These are phyloP conservation scores for Solioccasus polychromus DNA, from an alignment of 768 basidiomycete species.

Conservation along the genomic window DNA sequence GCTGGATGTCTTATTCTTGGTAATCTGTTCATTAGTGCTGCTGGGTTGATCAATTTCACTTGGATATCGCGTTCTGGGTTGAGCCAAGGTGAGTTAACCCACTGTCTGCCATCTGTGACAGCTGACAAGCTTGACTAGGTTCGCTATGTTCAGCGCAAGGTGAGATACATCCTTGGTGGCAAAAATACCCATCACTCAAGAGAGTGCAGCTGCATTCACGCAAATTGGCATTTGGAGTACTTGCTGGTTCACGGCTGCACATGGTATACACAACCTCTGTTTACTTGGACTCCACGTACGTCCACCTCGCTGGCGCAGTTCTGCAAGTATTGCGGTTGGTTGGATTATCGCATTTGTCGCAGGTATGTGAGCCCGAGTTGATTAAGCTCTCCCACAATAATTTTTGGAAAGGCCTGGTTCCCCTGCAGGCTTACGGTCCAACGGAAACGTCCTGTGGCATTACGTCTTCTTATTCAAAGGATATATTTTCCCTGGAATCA, in stretches of 20 bases:
- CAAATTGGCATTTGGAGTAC: slow-evolving; percentile 60
- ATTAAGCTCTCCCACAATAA: not conserved
- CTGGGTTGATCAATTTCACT: slow-evolving; percentile 52
- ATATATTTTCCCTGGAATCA: slow-evolving; percentile 53
- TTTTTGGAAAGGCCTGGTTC: slow-evolving; percentile 32
- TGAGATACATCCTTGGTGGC: slow-evolving; percentile 22
- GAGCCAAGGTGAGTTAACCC: slow-evolving; percentile 40
- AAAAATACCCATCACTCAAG: not conserved
- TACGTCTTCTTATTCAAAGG: slow-evolving; percentile 36
- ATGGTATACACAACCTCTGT: slow-evolving; percentile 67
- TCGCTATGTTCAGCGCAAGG: slow-evolving; percentile 59
- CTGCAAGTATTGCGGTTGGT: slow-evolving; percentile 43
- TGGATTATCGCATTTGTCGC: slow-evolving; percentile 50
- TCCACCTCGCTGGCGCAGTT: slow-evolving; percentile 48
- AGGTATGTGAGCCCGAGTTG: slow-evolving; percentile 40
- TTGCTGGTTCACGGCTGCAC: slow-evolving; percentile 62
- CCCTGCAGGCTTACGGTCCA: slow-evolving; percentile 50
- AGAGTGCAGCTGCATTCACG: slow-evolving; percentile 47
- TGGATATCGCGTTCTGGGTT: slow-evolving; percentile 49
- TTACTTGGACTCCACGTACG: slow-evolving; percentile 58
- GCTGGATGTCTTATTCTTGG: slow-evolving; percentile 59
- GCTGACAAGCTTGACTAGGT: slow-evolving; percentile 32
- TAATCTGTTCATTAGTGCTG: slow-evolving; percentile 50
- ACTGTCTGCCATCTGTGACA: not conserved
- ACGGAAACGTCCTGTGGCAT: slow-evolving; percentile 54